A percentile compares a stretch with the other conserved stretches of the same genome.
Conservation (phyloP, 139 green algal genomes). For the Tetratostichococcus sp. region DNA sequence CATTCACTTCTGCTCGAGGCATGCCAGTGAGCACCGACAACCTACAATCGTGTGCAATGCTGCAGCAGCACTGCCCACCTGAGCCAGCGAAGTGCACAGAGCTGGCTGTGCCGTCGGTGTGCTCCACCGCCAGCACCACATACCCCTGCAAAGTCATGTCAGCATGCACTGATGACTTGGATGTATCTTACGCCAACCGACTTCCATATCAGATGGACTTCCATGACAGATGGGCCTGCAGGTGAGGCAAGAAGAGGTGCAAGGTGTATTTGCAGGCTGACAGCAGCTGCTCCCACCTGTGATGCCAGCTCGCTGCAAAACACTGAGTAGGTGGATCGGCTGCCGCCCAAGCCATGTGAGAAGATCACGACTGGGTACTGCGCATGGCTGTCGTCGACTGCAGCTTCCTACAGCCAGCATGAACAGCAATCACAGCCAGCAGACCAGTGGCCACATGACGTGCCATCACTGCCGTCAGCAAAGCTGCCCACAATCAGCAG, state of each 20-base stretch:
- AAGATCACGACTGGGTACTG: constrained; percentile 41
- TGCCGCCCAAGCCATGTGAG: constrained; percentile 50
- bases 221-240: too few relatives aligned
- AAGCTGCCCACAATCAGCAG: too few relatives aligned
- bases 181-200: too few relatives aligned
- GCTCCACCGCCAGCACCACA: constrained; percentile 63
- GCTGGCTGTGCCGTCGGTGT: constrained; percentile 52
- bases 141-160: constrained; percentile 37
- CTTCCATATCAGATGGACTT: too few relatives aligned
- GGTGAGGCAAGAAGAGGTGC: too few relatives aligned
- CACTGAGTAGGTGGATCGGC: constrained; percentile 51
- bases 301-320: constrained; percentile 56
- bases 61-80: background rate
- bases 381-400: background rate
- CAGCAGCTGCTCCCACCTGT: constrained; percentile 29
- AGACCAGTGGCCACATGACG: too few relatives aligned
- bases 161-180: background rate
- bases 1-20: too few relatives aligned
- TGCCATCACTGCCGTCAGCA: too few relatives aligned
- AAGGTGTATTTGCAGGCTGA: too few relatives aligned
- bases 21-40: too few relatives aligned
- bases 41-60: too few relatives aligned
- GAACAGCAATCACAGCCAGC: too few relatives aligned
- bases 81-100: constrained; percentile 27
- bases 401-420: constrained; percentile 3